Conservation (phyloP, 2,329 filamentous ascomycete species). For the Cordyceps cicadae region DNA sequence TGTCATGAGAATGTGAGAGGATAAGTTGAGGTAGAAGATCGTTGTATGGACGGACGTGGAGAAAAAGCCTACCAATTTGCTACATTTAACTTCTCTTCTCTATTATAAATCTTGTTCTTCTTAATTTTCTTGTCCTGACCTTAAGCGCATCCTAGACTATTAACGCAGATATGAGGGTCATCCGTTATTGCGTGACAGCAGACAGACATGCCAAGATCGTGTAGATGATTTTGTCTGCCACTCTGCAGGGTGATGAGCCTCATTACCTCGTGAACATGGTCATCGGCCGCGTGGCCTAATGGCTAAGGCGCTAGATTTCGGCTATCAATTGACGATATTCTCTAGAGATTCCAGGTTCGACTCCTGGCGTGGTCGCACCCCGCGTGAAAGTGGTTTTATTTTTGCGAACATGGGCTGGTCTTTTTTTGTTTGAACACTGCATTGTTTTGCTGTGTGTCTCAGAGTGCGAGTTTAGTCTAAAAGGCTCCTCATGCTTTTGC, state of each 20-base stretch:
- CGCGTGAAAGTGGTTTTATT: not conserved
- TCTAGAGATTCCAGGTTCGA: constrained; percentile 38
- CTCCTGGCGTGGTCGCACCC: constrained; percentile 32
- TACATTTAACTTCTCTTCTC: too few relatives aligned
- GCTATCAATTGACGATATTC: constrained; percentile 17
- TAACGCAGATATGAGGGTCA: not conserved
- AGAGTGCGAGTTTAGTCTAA: not conserved
- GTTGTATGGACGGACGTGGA: too few relatives aligned
- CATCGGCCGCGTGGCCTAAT: constrained; percentile 35
- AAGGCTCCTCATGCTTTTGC: too few relatives aligned
- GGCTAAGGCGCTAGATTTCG: constrained; percentile 38
- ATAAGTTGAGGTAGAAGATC: not conserved
- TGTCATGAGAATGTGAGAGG: not conserved
- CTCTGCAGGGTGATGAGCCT: not conserved
- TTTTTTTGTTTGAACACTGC: too few relatives aligned
- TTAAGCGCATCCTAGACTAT: too few relatives aligned
- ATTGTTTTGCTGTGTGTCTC: not conserved
- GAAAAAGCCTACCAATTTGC: too few relatives aligned
- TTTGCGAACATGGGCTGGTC: not conserved
- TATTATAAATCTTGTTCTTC: too few relatives aligned
- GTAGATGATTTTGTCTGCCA: not conserved
- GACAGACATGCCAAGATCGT: too few relatives aligned
- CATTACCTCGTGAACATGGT: constrained; percentile 2
- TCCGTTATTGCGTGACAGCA: too few relatives aligned
- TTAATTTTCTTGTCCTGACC: too few relatives aligned